Base-by-base conservation (phyloP, 2,329 filamentous ascomycete species). In the Claviceps capensis region DNA sequence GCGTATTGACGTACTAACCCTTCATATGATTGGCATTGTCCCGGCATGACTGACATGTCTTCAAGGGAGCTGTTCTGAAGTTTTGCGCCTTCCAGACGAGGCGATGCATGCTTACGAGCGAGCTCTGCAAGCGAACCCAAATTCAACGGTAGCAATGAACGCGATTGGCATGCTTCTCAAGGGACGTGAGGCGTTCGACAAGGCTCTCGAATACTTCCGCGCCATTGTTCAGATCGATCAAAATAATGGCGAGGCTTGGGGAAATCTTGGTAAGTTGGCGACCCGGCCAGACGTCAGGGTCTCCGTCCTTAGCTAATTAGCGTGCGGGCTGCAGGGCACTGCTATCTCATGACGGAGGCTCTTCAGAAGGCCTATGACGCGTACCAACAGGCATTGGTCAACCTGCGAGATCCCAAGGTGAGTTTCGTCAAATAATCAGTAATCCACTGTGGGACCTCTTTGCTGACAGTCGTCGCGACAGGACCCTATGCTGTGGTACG, bases 401-500 rank as follows among this genome's bases (percentile, higher is more conserved):
- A 97, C 67, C 75, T 98, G 42, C 82, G 85, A 48, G 91, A 96
- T 65, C 90, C 91, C 1, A 97, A 96, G 79, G 88, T 91, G 69
- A 56, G 74, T 55, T 14, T 52, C n/a, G 36, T 23, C 1, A 41
- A 41, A 23, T 16, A 14, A 23, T 38, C n/a, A 7, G 14, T 19
- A 26, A 38, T 36, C 4, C 8, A 5, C 14, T 16, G 6, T 16
- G n/a, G 14, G 34, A 38, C 13, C 16, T 34, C 14, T 38, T 17
- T 37, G 19, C 47, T 52, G 11, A 48, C 16, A 30, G 4, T 5
- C 13, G 13, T 17, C 44, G 9, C 38, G 34, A 26, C 48, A 90
- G 85, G 93, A 98, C 63, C 93, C 93, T 3, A 95, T 95, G 70
- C 77, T 98, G 11, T 98, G 93, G 93, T 98, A 98, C 63, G 93